Conservation (phyloP, 768 basidiomycete genomes). For the Psilocybe cyanescens region DNA sequence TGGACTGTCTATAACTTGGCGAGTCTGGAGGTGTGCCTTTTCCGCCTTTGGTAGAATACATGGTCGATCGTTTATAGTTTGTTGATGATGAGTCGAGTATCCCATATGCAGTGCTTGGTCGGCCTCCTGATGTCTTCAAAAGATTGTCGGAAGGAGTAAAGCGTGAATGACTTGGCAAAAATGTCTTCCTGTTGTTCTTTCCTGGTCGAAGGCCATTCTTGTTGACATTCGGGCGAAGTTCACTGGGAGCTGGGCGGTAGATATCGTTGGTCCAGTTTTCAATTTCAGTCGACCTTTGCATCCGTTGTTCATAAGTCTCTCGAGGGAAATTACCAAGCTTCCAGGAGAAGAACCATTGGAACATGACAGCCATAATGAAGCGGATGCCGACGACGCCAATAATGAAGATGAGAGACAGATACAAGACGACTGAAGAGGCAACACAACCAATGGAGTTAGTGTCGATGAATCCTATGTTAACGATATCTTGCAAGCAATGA, state of each 20-base stretch:
- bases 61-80: conserved; percentile 63
- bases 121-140: conserved; percentile 50
- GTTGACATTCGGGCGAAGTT: conserved; percentile 87
- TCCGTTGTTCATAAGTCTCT: conserved; percentile 92
- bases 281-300: conserved; percentile 87
- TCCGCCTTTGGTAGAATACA: conserved; percentile 50
- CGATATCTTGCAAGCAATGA: conserved; percentile 83
- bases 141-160: conserved; percentile 77
- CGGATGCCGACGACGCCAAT: conserved; percentile 95
- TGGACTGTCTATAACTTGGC: conserved; percentile 72
- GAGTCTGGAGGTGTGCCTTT: conserved; percentile 76
- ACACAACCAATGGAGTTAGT: conserved; percentile 95
- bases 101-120: conserved; percentile 69
- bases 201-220: conserved; percentile 61
- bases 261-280: conserved; percentile 98
- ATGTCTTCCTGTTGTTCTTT: conserved; percentile 59
- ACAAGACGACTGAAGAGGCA: conserved; percentile 92
- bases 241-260: conserved; percentile 88
- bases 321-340: conserved; percentile 90
- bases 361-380: conserved; percentile 96
- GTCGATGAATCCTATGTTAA: conserved; percentile 93
- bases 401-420: conserved; percentile 95
- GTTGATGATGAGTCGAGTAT: conserved; percentile 59
- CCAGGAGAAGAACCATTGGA: conserved; percentile 99
- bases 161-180: conserved; percentile 71